phyloP scores from a whole-genome alignment of 495 filamentous ascomycete species.

The Penicillium steckii region DNA sequence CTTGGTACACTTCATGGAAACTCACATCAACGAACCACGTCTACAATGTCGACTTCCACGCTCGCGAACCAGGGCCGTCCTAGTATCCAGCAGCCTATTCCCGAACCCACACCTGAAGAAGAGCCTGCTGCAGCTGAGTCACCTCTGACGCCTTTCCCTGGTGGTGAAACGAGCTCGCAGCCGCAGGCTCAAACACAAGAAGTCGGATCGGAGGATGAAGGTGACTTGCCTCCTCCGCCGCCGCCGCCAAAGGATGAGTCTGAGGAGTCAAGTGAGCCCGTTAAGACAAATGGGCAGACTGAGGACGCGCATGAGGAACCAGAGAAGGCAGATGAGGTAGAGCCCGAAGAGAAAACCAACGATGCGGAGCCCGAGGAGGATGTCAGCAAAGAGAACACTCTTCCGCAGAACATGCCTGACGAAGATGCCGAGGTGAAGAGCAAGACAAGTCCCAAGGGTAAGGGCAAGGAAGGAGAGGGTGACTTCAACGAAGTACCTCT shows the following conservation, averaged over 20 bases:
- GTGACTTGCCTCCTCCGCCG: slow-evolving; percentile 26
- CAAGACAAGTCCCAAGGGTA: slow-evolving; percentile 21
- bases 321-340: slow-evolving; percentile 3
- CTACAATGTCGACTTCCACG: slow-evolving; percentile 27
- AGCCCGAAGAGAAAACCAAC: slow-evolving; percentile 6
- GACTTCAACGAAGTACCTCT: slow-evolving; percentile 46
- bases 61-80: slow-evolving; percentile 27
- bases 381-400: slow-evolving; percentile 16
- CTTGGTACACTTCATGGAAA: slow-evolving; percentile 48
- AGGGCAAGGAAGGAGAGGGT: slow-evolving; percentile 35
- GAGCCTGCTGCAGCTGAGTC: slow-evolving; percentile 30
- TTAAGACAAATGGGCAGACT: slow-evolving; percentile 22
- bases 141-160: slow-evolving; percentile 45
- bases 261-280: slow-evolving; percentile 12
- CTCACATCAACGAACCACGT: slow-evolving; percentile 43
- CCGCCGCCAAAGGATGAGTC: slow-evolving; percentile 41
- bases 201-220: slow-evolving; percentile 29
- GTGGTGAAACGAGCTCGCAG: slow-evolving; percentile 33
- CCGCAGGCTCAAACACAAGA: slow-evolving; percentile 31
- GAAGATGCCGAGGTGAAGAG: slow-evolving; percentile 19
- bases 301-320: slow-evolving; percentile 1
- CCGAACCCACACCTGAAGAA: neutral
- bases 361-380: slow-evolving; percentile 10
- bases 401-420: slow-evolving; percentile 26
- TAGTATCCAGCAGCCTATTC: slow-evolving; percentile 11